Base-by-base conservation (phyloP, 2,329 filamentous ascomycete genomes). In the Aspergillus aculeatinus region DNA sequence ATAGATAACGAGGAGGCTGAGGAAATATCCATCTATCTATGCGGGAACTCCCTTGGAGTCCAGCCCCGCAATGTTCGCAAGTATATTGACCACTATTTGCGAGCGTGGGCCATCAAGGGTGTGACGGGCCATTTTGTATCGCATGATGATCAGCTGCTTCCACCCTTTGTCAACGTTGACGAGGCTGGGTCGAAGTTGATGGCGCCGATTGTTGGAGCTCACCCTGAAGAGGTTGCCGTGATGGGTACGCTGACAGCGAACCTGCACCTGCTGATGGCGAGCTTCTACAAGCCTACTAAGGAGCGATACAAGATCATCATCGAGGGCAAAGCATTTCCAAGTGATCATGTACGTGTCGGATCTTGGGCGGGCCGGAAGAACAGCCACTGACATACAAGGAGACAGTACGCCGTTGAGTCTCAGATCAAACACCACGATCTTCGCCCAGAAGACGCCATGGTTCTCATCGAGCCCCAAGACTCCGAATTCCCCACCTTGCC, bases 271-370 rank as follows among this genome's bases (percentile, higher is more conserved):
- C 80, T 95, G 69, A 87, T 96, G 87, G 88, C 89, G 7, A 91
- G 89, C 76, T 96, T 96, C 77, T 96, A 94, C 77, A 82, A 79
- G 56, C 91, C 91, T 0, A 89, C 82, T 0, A 76, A 79, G 51
- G 79, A 83, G 70, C 82, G 77, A 44, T 89, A 89, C 78, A 95
- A 94, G 79, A 89, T 96, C 63, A 89, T 96, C 55, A 82, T 94
- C n/a, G 92, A 96, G 75, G 91, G 90, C 76, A 92, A 92, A 71
- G 91, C 92, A 0, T 96, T 96, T 67, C 93, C 92, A 0, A 93
- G 89, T 74, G 92, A 96, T 71, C 89, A 91, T 75, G 87, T 88
- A 80, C 67, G 83, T 70, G 49, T 29, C 23, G 39, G 23, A 3
- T 5, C 21, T 4, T 29, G 9, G 14, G 9, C 5, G 19, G 2